Evolutionary conservation across 2,329 filamentous ascomycete genomes (phyloP).

Genomic region (Cordyceps militaris): DNA sequence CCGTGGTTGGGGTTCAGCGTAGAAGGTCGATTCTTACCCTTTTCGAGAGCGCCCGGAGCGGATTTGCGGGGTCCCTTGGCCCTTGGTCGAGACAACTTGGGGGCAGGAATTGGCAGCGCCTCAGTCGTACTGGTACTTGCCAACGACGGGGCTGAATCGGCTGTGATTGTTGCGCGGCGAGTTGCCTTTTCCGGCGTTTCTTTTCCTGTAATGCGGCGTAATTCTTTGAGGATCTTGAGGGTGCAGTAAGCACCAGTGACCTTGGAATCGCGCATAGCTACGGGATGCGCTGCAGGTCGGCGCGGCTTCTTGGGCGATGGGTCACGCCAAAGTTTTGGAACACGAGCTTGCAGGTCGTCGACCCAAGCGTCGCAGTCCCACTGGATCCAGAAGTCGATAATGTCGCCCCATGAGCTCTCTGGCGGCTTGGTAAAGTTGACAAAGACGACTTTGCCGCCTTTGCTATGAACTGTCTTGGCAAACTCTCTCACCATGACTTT

Average conservation of each 20-base stretch:
- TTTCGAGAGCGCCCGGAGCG: constrained; percentile 30
- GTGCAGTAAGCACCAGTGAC: constrained; percentile 38
- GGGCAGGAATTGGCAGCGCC: constrained; percentile 5
- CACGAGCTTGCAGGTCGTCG: constrained; percentile 49
- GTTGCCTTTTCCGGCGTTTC: constrained; percentile 10
- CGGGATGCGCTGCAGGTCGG: constrained; percentile 30
- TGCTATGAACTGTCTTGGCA: constrained; percentile 61
- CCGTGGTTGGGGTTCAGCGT: constrained; percentile 33
- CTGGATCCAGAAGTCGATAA: constrained; percentile 67
- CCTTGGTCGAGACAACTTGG: constrained; percentile 16
- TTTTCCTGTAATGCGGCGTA: constrained; percentile 29
- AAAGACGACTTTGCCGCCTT: constrained; percentile 62
- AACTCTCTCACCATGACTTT: constrained; percentile 67
- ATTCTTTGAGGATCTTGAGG: constrained; percentile 34
- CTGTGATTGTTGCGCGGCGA: constrained; percentile 17
- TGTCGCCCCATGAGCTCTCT: constrained; percentile 64
- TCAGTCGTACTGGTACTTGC: constrained; percentile 10
- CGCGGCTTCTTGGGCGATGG: constrained; percentile 35
- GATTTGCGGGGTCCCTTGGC: constrained; percentile 33
- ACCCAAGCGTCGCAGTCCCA: constrained; percentile 74
- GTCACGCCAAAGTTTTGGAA: constrained; percentile 53
- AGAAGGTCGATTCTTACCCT: constrained; percentile 23
- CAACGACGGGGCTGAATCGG: neutral
- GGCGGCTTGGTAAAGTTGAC: constrained; percentile 67
- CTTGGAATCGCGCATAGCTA: constrained; percentile 39